Base-by-base conservation (phyloP, 225 moss, liverwort and hornwort species). In the Anthoceros angustus region DNA sequence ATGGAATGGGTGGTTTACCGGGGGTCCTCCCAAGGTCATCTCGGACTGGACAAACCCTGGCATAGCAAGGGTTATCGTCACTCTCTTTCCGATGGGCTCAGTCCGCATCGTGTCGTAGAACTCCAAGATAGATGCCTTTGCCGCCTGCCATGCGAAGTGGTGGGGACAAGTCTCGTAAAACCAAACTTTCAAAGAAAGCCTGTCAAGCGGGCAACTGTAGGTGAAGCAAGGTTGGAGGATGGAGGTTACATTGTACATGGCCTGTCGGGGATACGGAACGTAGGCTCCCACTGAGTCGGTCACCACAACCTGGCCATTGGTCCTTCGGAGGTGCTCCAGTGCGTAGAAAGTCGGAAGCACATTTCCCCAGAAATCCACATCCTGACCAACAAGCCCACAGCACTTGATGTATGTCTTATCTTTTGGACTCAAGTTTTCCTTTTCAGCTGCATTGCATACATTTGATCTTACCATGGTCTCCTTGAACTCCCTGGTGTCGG, bases 341-440 rank as follows among this genome's bases (percentile, higher is more conserved):
- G 80, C 77, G 63, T 43, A 76, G 45, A 42, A 76, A 25, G 80
- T 77, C 4, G 80, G 76, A 25, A 74, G 67, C 61, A 74, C 49
- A 62, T 77, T 80, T 18, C 80, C 80, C 80, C 80, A 80, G 48
- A 80, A 80, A 67, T 80, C 67, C 3, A 77, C 80, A 42, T 74
- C 76, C 77, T 77, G 73, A 68, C 70, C 2, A 25, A 18, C 25
- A 65, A 24, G 41, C 10, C 63, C 25, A 39, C 50, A 41, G 42
- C 38, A 64, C 25, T 9, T 12, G 18, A 23, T 18, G 8, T 55
- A 2, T 12, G 14, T 48, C 45, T 11, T 46, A 1, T 6, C 16
- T 16, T 11, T 5, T 5, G 55, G n/a, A 55, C n/a, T 20, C 18
- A 5, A 12, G 46, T 18, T 55, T n/a, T 7, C 18, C n/a, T 23